These are phyloP conservation scores for Dovyalis caffra DNA, from an alignment of 345 rosid genomes.

Conservation along the genomic window DNA sequence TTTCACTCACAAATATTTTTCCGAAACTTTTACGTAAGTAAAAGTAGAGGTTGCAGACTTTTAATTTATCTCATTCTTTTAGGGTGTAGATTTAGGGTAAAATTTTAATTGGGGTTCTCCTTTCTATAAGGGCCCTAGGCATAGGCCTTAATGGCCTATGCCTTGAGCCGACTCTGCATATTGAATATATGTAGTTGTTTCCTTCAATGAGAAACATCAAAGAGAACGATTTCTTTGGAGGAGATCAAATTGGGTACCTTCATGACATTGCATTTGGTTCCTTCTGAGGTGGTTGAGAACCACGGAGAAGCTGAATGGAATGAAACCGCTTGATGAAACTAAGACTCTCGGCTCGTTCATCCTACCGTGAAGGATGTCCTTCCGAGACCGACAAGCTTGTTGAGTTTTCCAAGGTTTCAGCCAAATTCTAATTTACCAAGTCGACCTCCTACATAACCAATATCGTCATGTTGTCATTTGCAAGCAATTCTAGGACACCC, in stretches of 20 bases:
- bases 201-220: constrained; percentile 41
- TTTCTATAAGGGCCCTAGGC: no score
- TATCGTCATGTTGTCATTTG: no score
- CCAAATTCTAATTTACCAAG: constrained; percentile 7
- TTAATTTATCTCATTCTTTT: no score
- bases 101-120: no score
- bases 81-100: no score
- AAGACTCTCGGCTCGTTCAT: constrained; percentile 44
- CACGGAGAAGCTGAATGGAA: constrained; percentile 29
- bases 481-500: no score
- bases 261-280: constrained; percentile 68
- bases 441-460: background rate
- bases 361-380: constrained; percentile 53
- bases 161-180: no score
- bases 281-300: constrained; percentile 56
- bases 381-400: constrained; percentile 67
- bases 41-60: no score
- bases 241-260: constrained; percentile 56
- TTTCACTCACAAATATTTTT: no score
- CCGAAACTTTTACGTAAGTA: no score
- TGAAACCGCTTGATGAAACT: constrained; percentile 38
- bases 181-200: constrained; percentile 44
- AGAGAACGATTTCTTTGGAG: constrained; percentile 69
- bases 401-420: constrained; percentile 42
- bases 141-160: no score